phyloP scores from a whole-genome alignment of 163 green algal species.

The Prototheca cutis region DNA sequence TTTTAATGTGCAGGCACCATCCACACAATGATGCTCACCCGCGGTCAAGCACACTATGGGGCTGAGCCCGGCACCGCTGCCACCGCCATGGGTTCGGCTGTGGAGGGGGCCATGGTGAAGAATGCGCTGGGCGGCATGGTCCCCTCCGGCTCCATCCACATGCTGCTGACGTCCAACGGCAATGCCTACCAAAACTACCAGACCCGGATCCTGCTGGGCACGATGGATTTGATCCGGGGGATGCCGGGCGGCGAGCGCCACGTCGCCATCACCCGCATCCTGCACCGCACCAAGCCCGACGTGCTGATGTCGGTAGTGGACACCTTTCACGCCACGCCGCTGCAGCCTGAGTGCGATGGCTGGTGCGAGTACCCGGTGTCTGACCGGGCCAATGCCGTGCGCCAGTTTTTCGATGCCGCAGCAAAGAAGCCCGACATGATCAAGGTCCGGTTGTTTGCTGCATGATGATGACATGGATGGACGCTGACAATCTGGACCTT shows the following conservation, averaged over 20 bases:
- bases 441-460: slow-evolving; percentile 20
- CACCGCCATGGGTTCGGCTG: background rate
- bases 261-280: slow-evolving; percentile 81
- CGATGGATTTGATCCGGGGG: slow-evolving; percentile 24
- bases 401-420: slow-evolving; percentile 66
- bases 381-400: slow-evolving; percentile 80
- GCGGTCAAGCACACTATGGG: background rate
- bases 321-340: slow-evolving; percentile 52
- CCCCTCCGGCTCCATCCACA: slow-evolving; percentile 34
- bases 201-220: slow-evolving; percentile 48
- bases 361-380: slow-evolving; percentile 94
- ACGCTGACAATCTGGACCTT: too few relatives aligned
- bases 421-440: slow-evolving; percentile 45
- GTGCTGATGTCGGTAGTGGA: slow-evolving; percentile 64
- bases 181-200: slow-evolving; percentile 54
- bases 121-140: too few relatives aligned
- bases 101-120: background rate
- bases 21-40: slow-evolving; percentile 5
- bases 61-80: background rate
- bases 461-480: too few relatives aligned
- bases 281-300: slow-evolving; percentile 81
- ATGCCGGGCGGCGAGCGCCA: slow-evolving; percentile 38
- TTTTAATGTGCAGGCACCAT: slow-evolving; percentile 17
- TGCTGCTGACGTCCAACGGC: slow-evolving; percentile 53
- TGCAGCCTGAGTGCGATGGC: slow-evolving; percentile 72